Base-by-base conservation (phyloP, 352 stramenopile genomes). In the Pseudoperonospora humuli region DNA sequence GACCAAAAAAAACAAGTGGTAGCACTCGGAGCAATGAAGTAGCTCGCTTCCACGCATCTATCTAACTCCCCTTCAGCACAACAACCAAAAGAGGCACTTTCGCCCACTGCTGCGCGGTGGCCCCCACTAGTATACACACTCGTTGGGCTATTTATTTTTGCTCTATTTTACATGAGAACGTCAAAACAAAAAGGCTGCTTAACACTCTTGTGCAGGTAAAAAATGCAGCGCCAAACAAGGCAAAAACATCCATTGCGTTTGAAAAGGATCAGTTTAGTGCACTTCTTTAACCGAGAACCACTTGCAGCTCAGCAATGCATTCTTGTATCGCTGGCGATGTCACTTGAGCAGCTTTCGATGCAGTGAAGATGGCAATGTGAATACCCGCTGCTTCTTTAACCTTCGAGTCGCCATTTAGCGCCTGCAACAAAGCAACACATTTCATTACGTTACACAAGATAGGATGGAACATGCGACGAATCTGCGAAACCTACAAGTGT, bases 221-320 rank as follows among this genome's bases (percentile, higher is more conserved):
- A n/a, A n/a, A n/a, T n/a, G n/a, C n/a, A n/a, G n/a, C n/a, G n/a
- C n/a, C n/a, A n/a, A n/a, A 23, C 23, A 33, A 25, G 23, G 7
- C 29, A 14, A 25, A 17, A 13, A 42, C 20, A 45, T 57, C 26
- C 39, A 47, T 47, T 54, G 3, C 18, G 32, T 48, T 42, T 40
- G 27, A 18, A 33, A 25, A 33, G 11, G 31, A 35, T 39, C 3
- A 15, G 2, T 10, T 26, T 10, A 15, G 17, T 18, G 15, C 23
- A 45, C 43, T 37, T 18, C 7, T 8, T 41, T 45, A 60, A 9
- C 19, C 35, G 1, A 81, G 32, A 34, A 75, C 25, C 10, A 61
- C 37, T 39, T 71, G 61, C 1, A 87, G 57, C 52, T 87, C 75
- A 11, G 59, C 51, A 7, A 87, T 49, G 33, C 75, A 87, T 36